phyloP scores from a whole-genome alignment of 2,329 filamentous ascomycete genomes.

The Curvularia lunata region DNA sequence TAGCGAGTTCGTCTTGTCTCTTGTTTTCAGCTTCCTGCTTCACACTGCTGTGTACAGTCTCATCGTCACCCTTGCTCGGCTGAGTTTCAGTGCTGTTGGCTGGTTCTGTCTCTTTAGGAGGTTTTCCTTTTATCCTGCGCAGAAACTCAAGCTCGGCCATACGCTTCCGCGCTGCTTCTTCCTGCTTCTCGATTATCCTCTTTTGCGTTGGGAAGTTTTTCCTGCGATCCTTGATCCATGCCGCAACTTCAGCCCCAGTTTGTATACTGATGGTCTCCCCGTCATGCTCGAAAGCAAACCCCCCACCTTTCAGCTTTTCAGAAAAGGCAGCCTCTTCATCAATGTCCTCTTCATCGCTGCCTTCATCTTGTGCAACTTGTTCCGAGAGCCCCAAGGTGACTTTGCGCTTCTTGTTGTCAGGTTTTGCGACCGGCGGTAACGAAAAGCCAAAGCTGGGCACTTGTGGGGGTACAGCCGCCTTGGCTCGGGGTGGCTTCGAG shows the following conservation, averaged over 20 bases:
- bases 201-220: conserved; percentile 80
- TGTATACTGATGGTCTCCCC: conserved; percentile 61
- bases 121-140: conserved; percentile 32
- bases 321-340: conserved; percentile 68
- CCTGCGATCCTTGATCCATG: conserved; percentile 81
- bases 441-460: conserved; percentile 48
- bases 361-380: conserved; percentile 55
- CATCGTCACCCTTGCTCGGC: conserved; percentile 5
- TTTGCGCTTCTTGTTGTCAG: conserved; percentile 71
- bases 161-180: conserved; percentile 44
- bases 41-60: conserved; percentile 5
- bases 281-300: conserved; percentile 65
- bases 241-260: conserved; percentile 70
- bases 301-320: conserved; percentile 54
- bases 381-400: conserved; percentile 74
- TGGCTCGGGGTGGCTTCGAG: conserved; percentile 42
- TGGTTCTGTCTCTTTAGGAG: conserved; percentile 14
- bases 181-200: conserved; percentile 69
- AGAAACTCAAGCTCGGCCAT: conserved; percentile 51
- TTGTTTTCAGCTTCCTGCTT: conserved; percentile 5
- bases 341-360: conserved; percentile 68
- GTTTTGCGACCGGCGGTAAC: conserved; percentile 27
- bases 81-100: background rate
- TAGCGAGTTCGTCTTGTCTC: conserved; percentile 36
- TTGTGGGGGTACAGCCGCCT: conserved; percentile 42